These are phyloP conservation scores for Narthecium ossifragum DNA, from an alignment of 106 monocot genomes.

Conservation along the genomic window DNA sequence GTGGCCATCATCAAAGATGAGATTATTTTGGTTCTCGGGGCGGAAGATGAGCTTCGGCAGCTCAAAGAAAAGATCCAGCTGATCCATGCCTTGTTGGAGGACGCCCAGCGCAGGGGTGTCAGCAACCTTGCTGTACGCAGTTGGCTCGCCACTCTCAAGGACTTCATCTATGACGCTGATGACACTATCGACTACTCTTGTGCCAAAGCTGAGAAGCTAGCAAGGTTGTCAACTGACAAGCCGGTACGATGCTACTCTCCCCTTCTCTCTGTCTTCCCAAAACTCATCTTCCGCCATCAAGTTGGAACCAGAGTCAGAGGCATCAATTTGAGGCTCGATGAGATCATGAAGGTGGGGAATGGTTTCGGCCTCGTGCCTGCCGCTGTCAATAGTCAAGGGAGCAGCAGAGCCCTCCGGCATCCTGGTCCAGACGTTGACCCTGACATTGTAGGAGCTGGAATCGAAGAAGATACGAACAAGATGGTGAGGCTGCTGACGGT, in stretches of 20 bases:
- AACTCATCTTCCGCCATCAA: not conserved
- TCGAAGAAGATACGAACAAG: not conserved
- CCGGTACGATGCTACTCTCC: not conserved
- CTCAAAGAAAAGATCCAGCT: not conserved
- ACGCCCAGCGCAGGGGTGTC: constrained; percentile 6
- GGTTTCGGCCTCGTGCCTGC: not conserved
- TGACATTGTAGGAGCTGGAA: not conserved
- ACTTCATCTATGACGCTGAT: constrained; percentile 17
- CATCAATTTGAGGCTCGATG: constrained; percentile 1
- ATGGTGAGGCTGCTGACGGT: not conserved
- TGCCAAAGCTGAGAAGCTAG: not conserved
- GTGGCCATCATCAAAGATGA: not conserved
- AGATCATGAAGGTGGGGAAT: not conserved
- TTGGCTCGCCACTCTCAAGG: constrained; percentile 7
- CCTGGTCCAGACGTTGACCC: not conserved
- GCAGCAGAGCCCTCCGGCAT: not conserved
- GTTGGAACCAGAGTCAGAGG: constrained; percentile 1
- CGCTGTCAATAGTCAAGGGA: not conserved
- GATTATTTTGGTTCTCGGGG: not conserved
- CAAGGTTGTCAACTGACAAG: not conserved
- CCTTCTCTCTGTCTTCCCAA: not conserved
- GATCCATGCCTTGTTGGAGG: not conserved
- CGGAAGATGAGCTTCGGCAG: not conserved
- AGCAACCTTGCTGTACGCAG: not conserved
- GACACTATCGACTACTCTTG: constrained; percentile 11